These are phyloP conservation scores for Microstegium vimineum DNA, from an alignment of 176 grass and related monocot genomes.

Conservation along the genomic window DNA sequence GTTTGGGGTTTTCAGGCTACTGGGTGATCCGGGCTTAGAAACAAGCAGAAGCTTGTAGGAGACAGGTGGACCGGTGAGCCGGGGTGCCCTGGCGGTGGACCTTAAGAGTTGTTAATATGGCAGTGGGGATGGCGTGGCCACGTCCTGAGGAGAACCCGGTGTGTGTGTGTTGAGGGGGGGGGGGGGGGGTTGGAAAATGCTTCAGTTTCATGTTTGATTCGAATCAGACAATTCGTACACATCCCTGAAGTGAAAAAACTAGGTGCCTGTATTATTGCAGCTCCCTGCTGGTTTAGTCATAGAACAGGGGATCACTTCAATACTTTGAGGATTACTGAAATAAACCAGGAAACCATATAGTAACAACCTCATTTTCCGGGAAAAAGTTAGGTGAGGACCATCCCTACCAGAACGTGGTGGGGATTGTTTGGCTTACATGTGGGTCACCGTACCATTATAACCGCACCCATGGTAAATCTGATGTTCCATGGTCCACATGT, in stretches of 20 bases:
- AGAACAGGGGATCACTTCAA: neutral
- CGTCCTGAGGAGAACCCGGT: too few relatives aligned
- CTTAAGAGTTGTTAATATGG: neutral
- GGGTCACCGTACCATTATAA: too few relatives aligned
- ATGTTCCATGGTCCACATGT: too few relatives aligned
- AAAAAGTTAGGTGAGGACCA: too few relatives aligned
- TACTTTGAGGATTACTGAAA: neutral
- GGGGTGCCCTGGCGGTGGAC: neutral
- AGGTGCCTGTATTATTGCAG: neutral
- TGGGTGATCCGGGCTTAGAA: neutral
- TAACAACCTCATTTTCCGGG: neutral
- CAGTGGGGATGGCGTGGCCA: too few relatives aligned
- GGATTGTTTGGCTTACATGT: too few relatives aligned
- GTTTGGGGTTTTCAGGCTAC: neutral
- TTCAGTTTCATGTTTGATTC: neutral
- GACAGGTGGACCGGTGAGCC: neutral
- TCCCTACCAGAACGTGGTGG: too few relatives aligned
- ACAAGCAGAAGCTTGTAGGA: too few relatives aligned
- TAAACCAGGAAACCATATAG: neutral
- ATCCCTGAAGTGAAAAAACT: neutral
- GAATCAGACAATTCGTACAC: neutral
- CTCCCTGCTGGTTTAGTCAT: neutral
- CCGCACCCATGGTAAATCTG: too few relatives aligned
- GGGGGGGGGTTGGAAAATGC: too few relatives aligned
- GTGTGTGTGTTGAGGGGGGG: too few relatives aligned